Evolutionary conservation across 2,329 filamentous ascomycete genomes (phyloP).

Genomic region (Plenodomus lindquistii): DNA sequence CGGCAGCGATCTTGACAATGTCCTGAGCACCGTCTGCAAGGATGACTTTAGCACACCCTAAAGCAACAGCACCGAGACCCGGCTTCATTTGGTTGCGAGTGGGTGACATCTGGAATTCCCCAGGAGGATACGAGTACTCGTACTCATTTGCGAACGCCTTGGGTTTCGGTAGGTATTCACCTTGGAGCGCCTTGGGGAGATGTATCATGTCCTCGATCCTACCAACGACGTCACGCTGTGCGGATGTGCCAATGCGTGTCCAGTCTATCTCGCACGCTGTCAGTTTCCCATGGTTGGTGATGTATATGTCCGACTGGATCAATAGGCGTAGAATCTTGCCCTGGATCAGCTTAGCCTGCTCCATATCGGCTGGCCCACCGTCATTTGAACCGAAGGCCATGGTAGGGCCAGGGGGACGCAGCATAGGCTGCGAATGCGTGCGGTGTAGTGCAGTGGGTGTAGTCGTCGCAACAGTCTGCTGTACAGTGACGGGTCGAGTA

Average conservation of each 20-base stretch:
- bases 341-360: slow-evolving; percentile 29
- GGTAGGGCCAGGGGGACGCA: not conserved
- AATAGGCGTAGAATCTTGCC: slow-evolving; percentile 31
- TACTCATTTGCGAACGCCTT: slow-evolving; percentile 30
- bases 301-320: slow-evolving; percentile 33
- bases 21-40: slow-evolving; percentile 26
- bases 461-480: not conserved
- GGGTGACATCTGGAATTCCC: slow-evolving; percentile 29
- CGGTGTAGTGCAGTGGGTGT: not conserved
- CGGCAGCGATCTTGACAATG: slow-evolving; percentile 37
- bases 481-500: not conserved
- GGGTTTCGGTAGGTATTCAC: slow-evolving; percentile 31
- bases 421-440: not conserved
- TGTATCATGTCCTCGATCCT: slow-evolving; percentile 34
- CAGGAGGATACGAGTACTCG: slow-evolving; percentile 14
- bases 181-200: slow-evolving; percentile 29
- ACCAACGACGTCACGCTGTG: slow-evolving; percentile 20
- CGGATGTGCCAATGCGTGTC: slow-evolving; percentile 27
- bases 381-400: slow-evolving; percentile 4
- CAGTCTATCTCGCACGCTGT: slow-evolving; percentile 26
- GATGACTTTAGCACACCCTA: slow-evolving; percentile 36
- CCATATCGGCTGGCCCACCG: slow-evolving; percentile 24
- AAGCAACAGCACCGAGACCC: slow-evolving; percentile 23
- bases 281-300: slow-evolving; percentile 31
- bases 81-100: slow-evolving; percentile 9